Evolutionary conservation across 2,329 filamentous ascomycete genomes (phyloP).

Genomic region (Aaosphaeria arxii): DNA sequence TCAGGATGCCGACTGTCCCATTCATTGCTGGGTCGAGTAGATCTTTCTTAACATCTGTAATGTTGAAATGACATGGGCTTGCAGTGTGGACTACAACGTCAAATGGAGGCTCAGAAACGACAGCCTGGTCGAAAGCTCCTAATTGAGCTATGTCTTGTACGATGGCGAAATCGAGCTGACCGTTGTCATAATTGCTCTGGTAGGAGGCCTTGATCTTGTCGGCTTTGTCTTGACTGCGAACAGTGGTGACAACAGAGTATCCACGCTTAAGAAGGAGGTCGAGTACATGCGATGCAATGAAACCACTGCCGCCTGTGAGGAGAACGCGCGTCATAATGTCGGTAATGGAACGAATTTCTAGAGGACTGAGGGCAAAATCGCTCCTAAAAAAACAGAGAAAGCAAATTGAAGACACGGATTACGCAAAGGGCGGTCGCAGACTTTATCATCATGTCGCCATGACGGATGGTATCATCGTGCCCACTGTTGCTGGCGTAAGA

Average conservation of each 20-base stretch:
- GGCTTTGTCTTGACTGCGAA: constrained; percentile 60
- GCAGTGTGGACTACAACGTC: constrained; percentile 58
- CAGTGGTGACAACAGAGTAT: constrained; percentile 62
- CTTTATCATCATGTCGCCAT: too few species aligned
- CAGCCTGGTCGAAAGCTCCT: constrained; percentile 63
- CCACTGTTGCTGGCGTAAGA: too few species aligned
- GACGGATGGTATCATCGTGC: too few species aligned
- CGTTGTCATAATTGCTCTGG: constrained; percentile 47
- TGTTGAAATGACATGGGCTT: constrained; percentile 67
- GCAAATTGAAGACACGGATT: too few species aligned
- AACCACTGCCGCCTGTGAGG: constrained; percentile 57
- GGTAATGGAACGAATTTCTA: background rate
- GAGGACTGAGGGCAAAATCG: background rate
- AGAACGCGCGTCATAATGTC: constrained; percentile 39
- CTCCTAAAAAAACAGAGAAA: too few species aligned
- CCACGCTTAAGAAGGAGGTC: constrained; percentile 56
- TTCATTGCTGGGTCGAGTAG: constrained; percentile 61
- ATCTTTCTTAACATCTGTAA: constrained; percentile 67
- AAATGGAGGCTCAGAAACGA: constrained; percentile 62
- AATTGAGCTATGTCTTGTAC: constrained; percentile 70
- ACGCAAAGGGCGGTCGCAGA: too few species aligned
- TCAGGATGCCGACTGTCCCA: constrained; percentile 61
- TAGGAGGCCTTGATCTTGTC: constrained; percentile 58
- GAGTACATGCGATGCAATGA: constrained; percentile 64
- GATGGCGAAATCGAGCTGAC: constrained; percentile 62